Base-by-base conservation (phyloP, 306 rosid species). In the Cucurbita ficifolia region DNA sequence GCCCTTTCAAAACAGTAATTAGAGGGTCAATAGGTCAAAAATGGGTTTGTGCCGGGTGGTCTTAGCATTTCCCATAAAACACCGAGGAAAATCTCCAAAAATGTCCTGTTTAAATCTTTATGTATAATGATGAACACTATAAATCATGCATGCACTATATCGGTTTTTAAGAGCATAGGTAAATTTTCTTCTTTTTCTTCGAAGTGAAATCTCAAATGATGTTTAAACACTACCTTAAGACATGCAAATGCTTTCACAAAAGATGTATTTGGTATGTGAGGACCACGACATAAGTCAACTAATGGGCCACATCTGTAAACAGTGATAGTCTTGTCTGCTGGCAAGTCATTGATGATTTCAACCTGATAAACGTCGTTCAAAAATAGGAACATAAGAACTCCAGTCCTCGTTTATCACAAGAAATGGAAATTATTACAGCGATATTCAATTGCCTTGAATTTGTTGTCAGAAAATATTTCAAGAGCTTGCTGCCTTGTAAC, bases 271-370 rank as follows among this genome's bases (percentile, higher is more conserved):
- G 98, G 98, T 82, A 93, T 93, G 81, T 93, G 98, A 5, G 97
- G 98, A 42, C 98, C 98, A 71, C 98, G 96, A 74, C 98, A 93
- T 78, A 93, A 85, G 81, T 93, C 98, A 79, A 93, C 90, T 70
- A 93, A 80, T 29, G 96, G 96, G 69, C 98, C 98, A 82, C 98
- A 93, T 86, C 97, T 88, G 74, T 93, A 93, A 36, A 93, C 98
- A 1, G 98, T 93, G 77, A 93, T 93, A 33, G 98, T 90, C 80
- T 88, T 90, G 83, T 90, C 98, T 22, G 85, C 90, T 4, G 98
- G 94, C 77, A 93, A 83, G 82, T 93, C 98, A 39, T 90, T 93
- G 83, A 93, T 93, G 76, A 93, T 90, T 85, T 90, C 98, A 55
- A 93, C 84, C 98, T 93, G 87, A 81, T 83, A 14, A 70, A 22